Evolutionary conservation across 176 grass and related monocot species (phyloP), one percentile per base, ranked within the genome.

Genomic region (Thalia dealbata): DNA sequence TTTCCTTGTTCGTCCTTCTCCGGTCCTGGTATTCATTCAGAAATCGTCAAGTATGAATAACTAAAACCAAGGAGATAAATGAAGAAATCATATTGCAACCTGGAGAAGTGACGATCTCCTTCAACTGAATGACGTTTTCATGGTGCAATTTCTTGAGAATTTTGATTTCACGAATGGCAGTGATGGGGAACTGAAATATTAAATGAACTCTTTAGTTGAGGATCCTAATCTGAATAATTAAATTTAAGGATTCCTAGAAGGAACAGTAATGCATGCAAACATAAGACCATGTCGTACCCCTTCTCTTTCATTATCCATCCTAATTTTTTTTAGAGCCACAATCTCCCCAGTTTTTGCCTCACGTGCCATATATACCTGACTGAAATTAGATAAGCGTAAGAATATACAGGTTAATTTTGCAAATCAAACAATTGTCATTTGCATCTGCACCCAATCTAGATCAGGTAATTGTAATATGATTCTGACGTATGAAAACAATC

Each of bases 281-380:
- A 48, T 48, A 48, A 48, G 21, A 71, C 43, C 11, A 13, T 48
- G 15, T 28, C 14, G 73, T 81, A 91, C 89, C 52, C 95, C 95
- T 77, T 97, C 85, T 75, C 95, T 88, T 81, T 97, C 87, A 83
- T 92, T 97, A 44, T 91, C 85, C 87, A 88, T 93, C 76, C 90
- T 84, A 74, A 97, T 97, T 82, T 97, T 97, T 85, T 93, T 97
- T 45, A 93, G 76, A 61, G 87, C 95, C 38, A 97, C 95, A 35
- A 93, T 97, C 71, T 93, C 95, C 48, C 89, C 78, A 0, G 87
- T 91, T 58, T 61, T 78, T 35, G 52, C 86, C 70, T 97, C 95
- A 79, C 86, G 92, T 76, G 95, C 95, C 95, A 92, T 97, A 66
- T 86, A 93, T 14, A 91, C 95, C 76, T 93, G 90, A 71, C 95